Evolutionary conservation across 2,329 filamentous ascomycete genomes (phyloP).

Genomic region (Ophiocordyceps camponoti-leonardi): DNA sequence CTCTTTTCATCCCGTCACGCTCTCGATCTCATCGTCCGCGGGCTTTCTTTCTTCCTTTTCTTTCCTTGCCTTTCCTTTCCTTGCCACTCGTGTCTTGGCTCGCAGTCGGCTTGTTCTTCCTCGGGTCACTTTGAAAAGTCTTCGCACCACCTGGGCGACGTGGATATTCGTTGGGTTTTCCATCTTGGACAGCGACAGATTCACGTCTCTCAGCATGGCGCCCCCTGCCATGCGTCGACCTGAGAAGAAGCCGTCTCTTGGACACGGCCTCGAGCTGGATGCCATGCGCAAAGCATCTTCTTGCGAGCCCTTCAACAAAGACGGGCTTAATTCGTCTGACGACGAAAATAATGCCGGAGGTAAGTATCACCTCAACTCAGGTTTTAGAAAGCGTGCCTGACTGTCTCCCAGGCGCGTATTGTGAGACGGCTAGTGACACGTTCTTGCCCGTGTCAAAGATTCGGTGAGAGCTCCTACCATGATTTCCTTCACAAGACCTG

Average conservation of each 20-base stretch:
- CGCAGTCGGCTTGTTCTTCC: neutral
- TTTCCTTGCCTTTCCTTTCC: neutral
- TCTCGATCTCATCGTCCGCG: neutral
- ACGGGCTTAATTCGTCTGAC: slow-evolving; percentile 1
- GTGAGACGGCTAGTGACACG: neutral
- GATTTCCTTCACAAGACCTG: neutral
- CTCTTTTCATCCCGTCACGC: neutral
- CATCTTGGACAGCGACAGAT: neutral
- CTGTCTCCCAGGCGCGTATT: neutral
- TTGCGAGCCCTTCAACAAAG: slow-evolving; percentile 4
- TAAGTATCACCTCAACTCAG: neutral
- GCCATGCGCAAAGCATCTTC: slow-evolving; percentile 4
- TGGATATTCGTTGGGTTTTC: neutral
- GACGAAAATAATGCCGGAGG: slow-evolving; percentile 1
- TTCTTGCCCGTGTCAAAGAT: neutral
- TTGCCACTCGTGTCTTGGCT: neutral
- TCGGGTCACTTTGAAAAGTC: neutral
- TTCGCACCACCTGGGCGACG: neutral
- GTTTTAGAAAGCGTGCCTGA: neutral
- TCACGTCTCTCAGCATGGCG: neutral
- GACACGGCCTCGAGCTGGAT: slow-evolving; percentile 1
- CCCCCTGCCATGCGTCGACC: neutral
- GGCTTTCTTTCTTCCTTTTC: neutral
- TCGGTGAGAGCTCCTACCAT: neutral
- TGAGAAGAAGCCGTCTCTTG: slow-evolving; percentile 1